phyloP scores from a whole-genome alignment of 1,284 basidiomycete genomes.

The Puccinia triticina region DNA sequence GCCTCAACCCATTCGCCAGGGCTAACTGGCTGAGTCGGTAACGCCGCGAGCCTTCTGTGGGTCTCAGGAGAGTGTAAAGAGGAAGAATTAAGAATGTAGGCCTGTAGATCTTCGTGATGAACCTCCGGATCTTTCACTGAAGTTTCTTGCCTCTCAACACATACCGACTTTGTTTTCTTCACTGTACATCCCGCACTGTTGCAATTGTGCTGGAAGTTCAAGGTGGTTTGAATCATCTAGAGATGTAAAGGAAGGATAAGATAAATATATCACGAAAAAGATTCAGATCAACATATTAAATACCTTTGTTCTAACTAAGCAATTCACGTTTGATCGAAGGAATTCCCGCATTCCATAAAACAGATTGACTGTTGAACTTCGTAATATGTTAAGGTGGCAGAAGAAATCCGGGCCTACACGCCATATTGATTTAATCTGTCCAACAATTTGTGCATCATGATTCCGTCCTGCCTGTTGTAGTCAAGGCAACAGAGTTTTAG shows the following conservation, averaged over 20 bases:
- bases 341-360: conserved; percentile 4
- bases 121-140: not conserved
- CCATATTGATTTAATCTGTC: not conserved
- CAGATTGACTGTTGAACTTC: too few species aligned
- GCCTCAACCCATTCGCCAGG: not conserved
- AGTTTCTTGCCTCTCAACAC: not conserved
- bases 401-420: not conserved
- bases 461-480: not conserved
- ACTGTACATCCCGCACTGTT: not conserved
- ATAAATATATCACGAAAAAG: too few species aligned
- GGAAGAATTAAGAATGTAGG: conserved; percentile 2
- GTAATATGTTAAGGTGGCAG: not conserved
- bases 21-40: not conserved
- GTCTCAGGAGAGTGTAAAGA: not conserved
- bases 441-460: not conserved
- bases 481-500: not conserved
- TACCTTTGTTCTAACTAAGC: not conserved
- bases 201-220: conserved; percentile 11
- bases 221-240: not conserved
- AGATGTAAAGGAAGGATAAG: too few species aligned
- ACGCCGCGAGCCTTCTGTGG: not conserved
- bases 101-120: not conserved
- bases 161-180: not conserved
- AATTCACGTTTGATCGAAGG: not conserved
- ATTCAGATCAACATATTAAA: not conserved